These are phyloP conservation scores for Jaltomata sinuosa DNA, from an alignment of 257 asterid species.

Conservation along the genomic window DNA sequence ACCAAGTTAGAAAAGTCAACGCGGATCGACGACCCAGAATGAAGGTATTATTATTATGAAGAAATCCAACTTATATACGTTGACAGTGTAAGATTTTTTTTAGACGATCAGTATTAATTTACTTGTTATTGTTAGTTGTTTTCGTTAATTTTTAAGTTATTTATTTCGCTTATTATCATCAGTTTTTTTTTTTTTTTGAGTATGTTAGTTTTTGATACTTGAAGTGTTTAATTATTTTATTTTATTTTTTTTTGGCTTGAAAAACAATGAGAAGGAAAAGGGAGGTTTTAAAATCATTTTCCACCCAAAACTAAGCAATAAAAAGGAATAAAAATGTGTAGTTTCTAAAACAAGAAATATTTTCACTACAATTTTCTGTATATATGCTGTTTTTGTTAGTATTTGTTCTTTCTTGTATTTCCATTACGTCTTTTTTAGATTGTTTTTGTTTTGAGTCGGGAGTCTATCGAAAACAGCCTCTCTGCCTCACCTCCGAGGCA, in stretches of 20 bases:
- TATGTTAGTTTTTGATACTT: neutral
- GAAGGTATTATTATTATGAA: slow-evolving; percentile 35
- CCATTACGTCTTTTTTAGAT: too few relatives aligned
- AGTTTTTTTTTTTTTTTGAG: neutral
- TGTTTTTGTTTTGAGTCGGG: too few relatives aligned
- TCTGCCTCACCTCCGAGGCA: too few relatives aligned
- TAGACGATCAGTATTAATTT: neutral
- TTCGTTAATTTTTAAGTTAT: neutral
- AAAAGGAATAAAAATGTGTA: neutral
- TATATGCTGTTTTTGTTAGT: too few relatives aligned
- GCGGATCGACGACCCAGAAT: slow-evolving; percentile 82
- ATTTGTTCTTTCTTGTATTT: too few relatives aligned
- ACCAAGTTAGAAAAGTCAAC: slow-evolving; percentile 78
- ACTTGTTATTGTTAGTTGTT: neutral
- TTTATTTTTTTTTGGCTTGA: neutral
- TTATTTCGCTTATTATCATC: neutral
- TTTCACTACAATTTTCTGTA: neutral
- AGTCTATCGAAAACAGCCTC: too few relatives aligned
- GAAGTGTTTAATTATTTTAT: neutral
- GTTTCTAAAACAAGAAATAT: neutral
- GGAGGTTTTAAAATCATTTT: neutral
- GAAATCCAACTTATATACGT: neutral
- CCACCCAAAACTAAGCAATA: neutral
- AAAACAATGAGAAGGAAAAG: neutral
- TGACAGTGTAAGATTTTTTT: neutral